Conservation (phyloP, 768 basidiomycete species). For the Pleurotus tuoliensis region DNA sequence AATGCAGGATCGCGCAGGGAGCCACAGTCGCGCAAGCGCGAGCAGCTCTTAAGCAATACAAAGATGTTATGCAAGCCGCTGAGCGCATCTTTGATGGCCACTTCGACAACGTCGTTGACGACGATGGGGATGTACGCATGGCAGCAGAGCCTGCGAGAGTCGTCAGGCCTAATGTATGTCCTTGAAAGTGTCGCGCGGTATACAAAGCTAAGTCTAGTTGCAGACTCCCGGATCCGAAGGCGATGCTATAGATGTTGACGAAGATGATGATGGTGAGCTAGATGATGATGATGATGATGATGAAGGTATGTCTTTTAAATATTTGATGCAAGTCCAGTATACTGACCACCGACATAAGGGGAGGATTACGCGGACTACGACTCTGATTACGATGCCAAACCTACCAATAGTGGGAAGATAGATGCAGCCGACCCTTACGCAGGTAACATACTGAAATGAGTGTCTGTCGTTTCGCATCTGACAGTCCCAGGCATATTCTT, state of each 20-base stretch:
- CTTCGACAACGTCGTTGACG: slow-evolving; percentile 69
- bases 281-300: slow-evolving; percentile 45
- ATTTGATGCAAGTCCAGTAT: no score
- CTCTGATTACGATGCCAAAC: slow-evolving; percentile 62
- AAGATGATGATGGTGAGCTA: slow-evolving; percentile 39
- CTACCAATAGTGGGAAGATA: slow-evolving; percentile 33
- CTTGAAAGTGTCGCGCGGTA: neutral
- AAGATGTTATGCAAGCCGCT: slow-evolving; percentile 91
- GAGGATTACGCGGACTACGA: slow-evolving; percentile 78
- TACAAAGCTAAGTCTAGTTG: neutral
- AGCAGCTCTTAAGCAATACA: slow-evolving; percentile 75
- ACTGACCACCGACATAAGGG: slow-evolving; percentile 22
- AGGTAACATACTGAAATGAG: slow-evolving; percentile 37
- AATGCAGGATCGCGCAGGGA: slow-evolving; percentile 48
- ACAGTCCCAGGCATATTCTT: slow-evolving; percentile 60
- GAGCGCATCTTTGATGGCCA: slow-evolving; percentile 83
- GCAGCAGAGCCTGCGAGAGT: neutral
- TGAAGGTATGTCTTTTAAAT: slow-evolving; percentile 30
- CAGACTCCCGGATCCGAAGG: slow-evolving; percentile 61
- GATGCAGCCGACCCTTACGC: slow-evolving; percentile 83
- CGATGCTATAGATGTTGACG: slow-evolving; percentile 30
- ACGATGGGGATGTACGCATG: slow-evolving; percentile 52
- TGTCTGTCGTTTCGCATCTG: neutral
- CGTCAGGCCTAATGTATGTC: slow-evolving; percentile 2
- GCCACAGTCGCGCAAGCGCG: slow-evolving; percentile 78